Evolutionary conservation across 179 eudicot species (phyloP).

Genomic region (Amaranthus tricolor): DNA sequence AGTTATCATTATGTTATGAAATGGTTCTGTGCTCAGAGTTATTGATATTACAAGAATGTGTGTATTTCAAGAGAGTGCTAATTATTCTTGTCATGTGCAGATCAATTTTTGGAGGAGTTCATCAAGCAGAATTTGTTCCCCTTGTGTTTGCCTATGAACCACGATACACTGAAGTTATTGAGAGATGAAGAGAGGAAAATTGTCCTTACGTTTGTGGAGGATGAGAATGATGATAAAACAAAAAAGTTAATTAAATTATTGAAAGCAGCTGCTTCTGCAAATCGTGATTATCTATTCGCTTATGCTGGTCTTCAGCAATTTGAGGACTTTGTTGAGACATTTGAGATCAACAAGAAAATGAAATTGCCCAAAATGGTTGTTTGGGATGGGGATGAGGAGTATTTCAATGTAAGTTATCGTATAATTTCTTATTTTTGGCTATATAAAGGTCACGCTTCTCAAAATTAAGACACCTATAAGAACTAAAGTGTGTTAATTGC

Average conservation of each 20-base stretch:
- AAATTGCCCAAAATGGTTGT: constrained; percentile 86
- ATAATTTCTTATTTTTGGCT: background rate
- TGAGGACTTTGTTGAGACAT: constrained; percentile 67
- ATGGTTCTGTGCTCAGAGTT: no score
- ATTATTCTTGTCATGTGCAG: constrained; percentile 40
- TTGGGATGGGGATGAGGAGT: constrained; percentile 93
- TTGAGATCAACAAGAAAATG: constrained; percentile 57
- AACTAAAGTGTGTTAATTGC: background rate
- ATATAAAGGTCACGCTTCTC: background rate
- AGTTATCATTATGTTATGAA: no score
- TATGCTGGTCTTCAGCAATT: constrained; percentile 77
- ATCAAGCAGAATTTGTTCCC: constrained; percentile 78
- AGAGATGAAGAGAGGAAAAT: constrained; percentile 82
- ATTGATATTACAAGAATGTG: no score
- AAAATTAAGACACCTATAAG: background rate
- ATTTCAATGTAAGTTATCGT: constrained; percentile 52
- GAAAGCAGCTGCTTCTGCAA: constrained; percentile 95
- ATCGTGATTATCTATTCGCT: constrained; percentile 78
- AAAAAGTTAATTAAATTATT: constrained; percentile 55
- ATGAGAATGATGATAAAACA: constrained; percentile 59
- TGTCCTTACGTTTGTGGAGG: constrained; percentile 66
- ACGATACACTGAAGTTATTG: constrained; percentile 58
- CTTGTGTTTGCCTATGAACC: constrained; percentile 64
- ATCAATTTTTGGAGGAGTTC: constrained; percentile 71
- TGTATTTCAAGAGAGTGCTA: constrained; percentile 2